Conservation (phyloP, 192 early-diverging fungal species). For the Mortierella antarctica region DNA sequence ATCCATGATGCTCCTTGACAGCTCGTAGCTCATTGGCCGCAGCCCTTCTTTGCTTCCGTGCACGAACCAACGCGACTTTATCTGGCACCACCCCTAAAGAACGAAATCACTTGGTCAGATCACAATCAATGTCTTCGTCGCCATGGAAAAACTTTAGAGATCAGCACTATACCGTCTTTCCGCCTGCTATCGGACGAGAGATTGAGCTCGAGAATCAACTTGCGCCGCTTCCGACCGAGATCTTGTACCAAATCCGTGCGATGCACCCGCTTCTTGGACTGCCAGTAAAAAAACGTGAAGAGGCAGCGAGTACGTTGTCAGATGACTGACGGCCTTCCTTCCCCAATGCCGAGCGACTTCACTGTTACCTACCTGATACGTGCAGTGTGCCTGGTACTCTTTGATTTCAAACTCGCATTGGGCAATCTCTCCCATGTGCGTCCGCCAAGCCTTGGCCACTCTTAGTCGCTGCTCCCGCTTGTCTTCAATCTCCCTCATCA, state of each 20-base stretch:
- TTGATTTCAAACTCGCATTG: constrained; percentile 60
- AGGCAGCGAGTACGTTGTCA: background rate
- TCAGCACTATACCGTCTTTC: background rate
- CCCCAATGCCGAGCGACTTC: too few species aligned
- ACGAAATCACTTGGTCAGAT: background rate
- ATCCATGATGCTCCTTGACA: constrained; percentile 56
- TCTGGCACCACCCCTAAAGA: constrained; percentile 25
- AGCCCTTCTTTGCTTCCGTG: constrained; percentile 41
- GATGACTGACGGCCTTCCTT: background rate
- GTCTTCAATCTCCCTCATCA: constrained; percentile 64
- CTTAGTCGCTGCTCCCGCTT: constrained; percentile 57
- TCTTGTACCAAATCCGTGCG: constrained; percentile 15
- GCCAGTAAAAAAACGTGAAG: background rate
- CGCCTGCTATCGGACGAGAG: constrained; percentile 1
- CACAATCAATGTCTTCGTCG: background rate
- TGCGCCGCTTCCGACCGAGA: constrained; percentile 13
- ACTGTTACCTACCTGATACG: constrained; percentile 25
- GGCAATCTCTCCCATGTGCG: constrained; percentile 53
- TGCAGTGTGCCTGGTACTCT: constrained; percentile 63
- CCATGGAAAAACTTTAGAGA: background rate
- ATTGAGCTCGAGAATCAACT: constrained; percentile 15
- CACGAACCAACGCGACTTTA: constrained; percentile 36
- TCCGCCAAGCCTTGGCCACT: constrained; percentile 57
- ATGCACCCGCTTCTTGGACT: constrained; percentile 31
- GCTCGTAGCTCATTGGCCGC: constrained; percentile 51